Percentiles rank a stretch among this genome's conserved stretches.
These are phyloP conservation scores for Leucoagaricus sp. DNA, from an alignment of 1,284 basidiomycete species.

Conservation along the genomic window DNA sequence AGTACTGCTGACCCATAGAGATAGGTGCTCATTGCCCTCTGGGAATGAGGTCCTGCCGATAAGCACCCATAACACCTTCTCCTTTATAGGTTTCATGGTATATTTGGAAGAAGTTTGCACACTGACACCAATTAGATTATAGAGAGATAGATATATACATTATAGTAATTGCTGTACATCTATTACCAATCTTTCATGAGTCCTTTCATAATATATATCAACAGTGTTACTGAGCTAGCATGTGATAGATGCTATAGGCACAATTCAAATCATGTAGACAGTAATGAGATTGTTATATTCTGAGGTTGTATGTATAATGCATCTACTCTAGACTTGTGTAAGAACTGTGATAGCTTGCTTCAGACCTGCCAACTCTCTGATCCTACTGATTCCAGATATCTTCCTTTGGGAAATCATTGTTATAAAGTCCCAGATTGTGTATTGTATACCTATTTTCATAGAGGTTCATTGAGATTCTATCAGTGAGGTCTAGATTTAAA, in stretches of 20 bases:
- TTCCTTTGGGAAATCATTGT: conserved; percentile 1
- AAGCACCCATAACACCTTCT: no score
- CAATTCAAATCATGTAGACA: neutral
- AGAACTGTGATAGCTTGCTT: conserved; percentile 9
- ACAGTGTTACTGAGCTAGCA: no score
- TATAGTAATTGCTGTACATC: no score
- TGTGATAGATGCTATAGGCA: conserved; percentile 8
- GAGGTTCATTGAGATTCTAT: neutral
- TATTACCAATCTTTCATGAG: no score
- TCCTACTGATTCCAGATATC: conserved; percentile 9
- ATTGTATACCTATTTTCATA: conserved; percentile 8
- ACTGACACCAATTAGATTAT: no score
- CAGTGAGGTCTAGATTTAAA: neutral
- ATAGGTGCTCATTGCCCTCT: no score
- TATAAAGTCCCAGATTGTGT: conserved; percentile 2
- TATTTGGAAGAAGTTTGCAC: no score
- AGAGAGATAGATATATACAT: no score
- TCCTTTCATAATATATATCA: no score
- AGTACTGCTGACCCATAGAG: no score
- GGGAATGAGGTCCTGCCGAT: no score
- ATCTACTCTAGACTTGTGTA: neutral
- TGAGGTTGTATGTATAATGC: neutral
- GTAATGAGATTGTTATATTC: neutral
- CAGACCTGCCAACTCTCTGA: conserved; percentile 5
- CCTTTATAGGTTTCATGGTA: no score